Evolutionary conservation across 2,329 filamentous ascomycete genomes (phyloP).

Genomic region (Verticillium nonalfalfae): DNA sequence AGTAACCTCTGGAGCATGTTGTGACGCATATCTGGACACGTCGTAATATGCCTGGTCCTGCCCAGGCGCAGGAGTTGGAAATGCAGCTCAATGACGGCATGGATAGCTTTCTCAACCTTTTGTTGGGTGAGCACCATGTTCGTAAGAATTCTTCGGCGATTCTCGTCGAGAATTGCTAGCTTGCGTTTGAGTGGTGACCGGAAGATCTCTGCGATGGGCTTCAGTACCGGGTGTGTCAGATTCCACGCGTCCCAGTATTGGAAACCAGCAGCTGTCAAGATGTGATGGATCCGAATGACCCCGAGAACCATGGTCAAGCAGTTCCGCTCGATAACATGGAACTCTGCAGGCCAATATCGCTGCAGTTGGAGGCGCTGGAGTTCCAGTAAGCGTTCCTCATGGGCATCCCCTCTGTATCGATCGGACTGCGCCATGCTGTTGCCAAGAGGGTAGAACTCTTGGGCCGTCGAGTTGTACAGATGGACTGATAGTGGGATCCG

Average conservation of each 20-base stretch:
- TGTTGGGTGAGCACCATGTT: background rate
- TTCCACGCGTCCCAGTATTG: background rate
- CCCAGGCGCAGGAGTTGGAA: background rate
- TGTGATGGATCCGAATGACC: background rate
- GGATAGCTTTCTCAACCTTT: background rate
- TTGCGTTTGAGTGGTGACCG: background rate
- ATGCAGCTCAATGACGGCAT: background rate
- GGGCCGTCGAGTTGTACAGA: too few relatives aligned
- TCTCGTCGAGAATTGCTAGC: background rate
- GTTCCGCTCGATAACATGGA: background rate
- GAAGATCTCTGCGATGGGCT: background rate
- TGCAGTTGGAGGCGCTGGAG: background rate
- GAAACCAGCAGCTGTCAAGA: background rate
- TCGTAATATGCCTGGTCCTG: background rate
- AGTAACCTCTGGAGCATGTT: background rate
- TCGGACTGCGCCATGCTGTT: background rate
- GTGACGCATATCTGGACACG: background rate
- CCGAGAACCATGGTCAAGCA: background rate
- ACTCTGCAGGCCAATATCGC: background rate
- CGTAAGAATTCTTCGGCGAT: background rate
- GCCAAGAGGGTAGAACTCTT: background rate
- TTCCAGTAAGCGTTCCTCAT: background rate
- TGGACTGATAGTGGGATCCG: too few relatives aligned
- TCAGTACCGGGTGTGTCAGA: background rate
- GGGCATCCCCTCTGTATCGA: background rate